Conservation (phyloP, 1,284 basidiomycete species). For the Leccinum pachyderme region DNA sequence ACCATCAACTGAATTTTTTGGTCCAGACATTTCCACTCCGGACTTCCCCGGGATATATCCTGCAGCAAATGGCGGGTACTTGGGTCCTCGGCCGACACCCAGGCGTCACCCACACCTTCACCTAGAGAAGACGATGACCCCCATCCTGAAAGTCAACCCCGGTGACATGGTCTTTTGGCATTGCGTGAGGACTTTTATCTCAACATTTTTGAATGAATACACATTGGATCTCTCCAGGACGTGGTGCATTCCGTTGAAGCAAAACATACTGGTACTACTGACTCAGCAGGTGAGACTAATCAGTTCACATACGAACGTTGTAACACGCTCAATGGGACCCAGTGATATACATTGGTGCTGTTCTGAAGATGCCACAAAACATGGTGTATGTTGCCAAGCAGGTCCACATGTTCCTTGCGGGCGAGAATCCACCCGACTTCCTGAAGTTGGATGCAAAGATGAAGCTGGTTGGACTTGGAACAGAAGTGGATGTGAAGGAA, state of each 20-base stretch:
- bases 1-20: neutral
- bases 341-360: conserved; percentile 83
- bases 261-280: conserved; percentile 63
- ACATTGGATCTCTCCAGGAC: conserved; percentile 40
- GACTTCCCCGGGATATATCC: conserved; percentile 60
- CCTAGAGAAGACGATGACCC: conserved; percentile 71
- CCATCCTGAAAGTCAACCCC: conserved; percentile 69
- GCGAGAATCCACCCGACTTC: conserved; percentile 73
- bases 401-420: conserved; percentile 55
- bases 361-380: conserved; percentile 68
- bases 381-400: conserved; percentile 64
- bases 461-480: conserved; percentile 23
- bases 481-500: conserved; percentile 23
- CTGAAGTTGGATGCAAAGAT: conserved; percentile 43
- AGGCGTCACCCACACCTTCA: conserved; percentile 65
- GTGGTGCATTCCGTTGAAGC: conserved; percentile 79
- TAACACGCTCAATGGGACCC: neutral
- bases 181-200: conserved; percentile 42
- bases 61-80: conserved; percentile 41
- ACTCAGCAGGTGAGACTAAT: conserved; percentile 59
- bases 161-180: conserved; percentile 91
- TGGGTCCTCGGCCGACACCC: conserved; percentile 52
- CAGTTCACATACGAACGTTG: neutral
- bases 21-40: conserved; percentile 49
- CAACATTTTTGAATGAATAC: neutral